Evolutionary conservation across 2,329 filamentous ascomycete genomes (phyloP).

Genomic region (Fusarium sp.): DNA sequence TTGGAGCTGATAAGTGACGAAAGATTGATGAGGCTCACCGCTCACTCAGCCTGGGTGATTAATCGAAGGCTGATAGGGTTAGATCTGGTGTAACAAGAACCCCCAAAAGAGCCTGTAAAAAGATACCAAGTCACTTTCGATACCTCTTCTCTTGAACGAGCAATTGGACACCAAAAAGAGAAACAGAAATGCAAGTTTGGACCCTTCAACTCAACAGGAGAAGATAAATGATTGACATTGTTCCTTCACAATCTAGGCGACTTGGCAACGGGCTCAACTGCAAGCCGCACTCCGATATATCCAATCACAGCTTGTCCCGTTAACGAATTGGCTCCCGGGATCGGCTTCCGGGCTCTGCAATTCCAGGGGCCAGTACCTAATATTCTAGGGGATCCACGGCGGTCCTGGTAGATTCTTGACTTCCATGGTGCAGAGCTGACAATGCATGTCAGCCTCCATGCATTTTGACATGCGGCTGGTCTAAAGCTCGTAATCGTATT

Average conservation of each 20-base stretch:
- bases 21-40: constrained; percentile 36
- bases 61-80: constrained; percentile 16
- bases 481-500: constrained; percentile 31
- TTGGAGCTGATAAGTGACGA: constrained; percentile 14
- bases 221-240: constrained; percentile 27
- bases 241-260: constrained; percentile 16
- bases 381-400: constrained; percentile 23
- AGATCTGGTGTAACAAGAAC: constrained; percentile 6
- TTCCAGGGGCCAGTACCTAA: constrained; percentile 29
- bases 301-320: constrained; percentile 19
- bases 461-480: background rate
- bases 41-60: constrained; percentile 27
- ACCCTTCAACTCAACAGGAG: constrained; percentile 25
- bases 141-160: background rate
- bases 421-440: constrained; percentile 7
- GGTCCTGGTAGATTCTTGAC: constrained; percentile 8
- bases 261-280: constrained; percentile 37
- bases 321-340: constrained; percentile 12
- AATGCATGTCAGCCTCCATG: constrained; percentile 1
- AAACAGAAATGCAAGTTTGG: constrained; percentile 3
- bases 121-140: background rate
- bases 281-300: constrained; percentile 20
- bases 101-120: background rate
- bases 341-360: constrained; percentile 23
- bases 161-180: background rate